Evolutionary conservation across 441 rosid species (phyloP), one percentile per base, ranked within the genome.

Genomic region (Erodium moschatum): DNA sequence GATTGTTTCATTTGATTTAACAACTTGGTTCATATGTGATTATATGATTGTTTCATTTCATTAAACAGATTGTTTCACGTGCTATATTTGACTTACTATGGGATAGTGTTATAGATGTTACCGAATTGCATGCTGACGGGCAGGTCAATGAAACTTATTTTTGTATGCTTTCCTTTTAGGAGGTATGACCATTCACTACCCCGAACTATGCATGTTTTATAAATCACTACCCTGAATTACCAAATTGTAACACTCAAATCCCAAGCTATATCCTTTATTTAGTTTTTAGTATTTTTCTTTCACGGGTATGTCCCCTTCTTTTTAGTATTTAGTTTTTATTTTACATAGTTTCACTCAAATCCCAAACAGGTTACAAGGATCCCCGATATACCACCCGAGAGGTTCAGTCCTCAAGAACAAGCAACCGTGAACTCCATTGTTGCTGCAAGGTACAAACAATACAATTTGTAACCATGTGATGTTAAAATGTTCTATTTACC

Each of bases 61-160:
- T n/a, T n/a, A n/a, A n/a, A n/a, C n/a, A n/a, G n/a, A n/a, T n/a
- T n/a, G n/a, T n/a, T n/a, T n/a, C n/a, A n/a, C n/a, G n/a, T n/a
- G n/a, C n/a, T n/a, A n/a, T n/a, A n/a, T n/a, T n/a, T n/a, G n/a
- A n/a, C n/a, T n/a, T n/a, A n/a, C n/a, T n/a, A n/a, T n/a, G n/a
- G n/a, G n/a, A n/a, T n/a, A n/a, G n/a, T n/a, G n/a, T n/a, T n/a
- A n/a, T n/a, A n/a, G n/a, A n/a, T n/a, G n/a, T n/a, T n/a, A n/a
- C n/a, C n/a, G n/a, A n/a, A n/a, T n/a, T n/a, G n/a, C n/a, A n/a
- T 56, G 98, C 97, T 4, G 98, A 93, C 76, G 98, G 98, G 48
- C 98, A 90, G 91, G 93, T 88, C 24, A 33, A 19, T 38, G 29
- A 65, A 67, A 67, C 50, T 38, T 66, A 40, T 60, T 70, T 20